These are phyloP conservation scores for Pseudoneurospora amorphoporcata DNA, from an alignment of 495 filamentous ascomycete genomes.

Conservation along the genomic window DNA sequence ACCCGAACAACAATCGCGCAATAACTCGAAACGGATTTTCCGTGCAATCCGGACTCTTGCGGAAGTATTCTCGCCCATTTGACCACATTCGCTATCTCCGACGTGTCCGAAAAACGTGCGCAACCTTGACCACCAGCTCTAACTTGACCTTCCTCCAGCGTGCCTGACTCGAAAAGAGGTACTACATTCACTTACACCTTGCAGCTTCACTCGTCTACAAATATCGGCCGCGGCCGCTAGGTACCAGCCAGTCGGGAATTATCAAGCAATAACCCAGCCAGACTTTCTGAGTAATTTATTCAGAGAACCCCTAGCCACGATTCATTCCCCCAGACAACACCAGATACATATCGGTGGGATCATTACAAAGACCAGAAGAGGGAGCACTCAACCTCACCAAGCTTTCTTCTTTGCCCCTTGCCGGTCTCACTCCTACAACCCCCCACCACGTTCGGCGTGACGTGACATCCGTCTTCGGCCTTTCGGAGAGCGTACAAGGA, in stretches of 20 bases:
- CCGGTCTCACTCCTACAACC: not conserved
- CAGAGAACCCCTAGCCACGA: not conserved
- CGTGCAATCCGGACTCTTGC: not conserved
- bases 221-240: not conserved
- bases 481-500: not conserved
- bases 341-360: not conserved
- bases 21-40: not conserved
- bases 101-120: not conserved
- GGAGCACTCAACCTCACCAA: not conserved
- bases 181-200: not conserved
- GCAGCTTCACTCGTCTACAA: not conserved
- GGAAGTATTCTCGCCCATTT: not conserved
- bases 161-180: not conserved
- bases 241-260: not conserved
- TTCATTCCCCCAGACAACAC: not conserved
- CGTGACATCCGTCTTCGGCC: not conserved
- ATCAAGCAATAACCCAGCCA: not conserved
- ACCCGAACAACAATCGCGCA: not conserved
- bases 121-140: not conserved
- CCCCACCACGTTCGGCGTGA: not conserved
- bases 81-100: not conserved
- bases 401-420: not conserved
- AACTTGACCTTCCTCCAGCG: not conserved
- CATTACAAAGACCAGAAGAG: not conserved
- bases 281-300: not conserved